Percentiles rank a stretch among this genome's conserved stretches.
Conservation (phyloP, 2,329 filamentous ascomycete genomes). For the Fusarium euwallaceae region DNA sequence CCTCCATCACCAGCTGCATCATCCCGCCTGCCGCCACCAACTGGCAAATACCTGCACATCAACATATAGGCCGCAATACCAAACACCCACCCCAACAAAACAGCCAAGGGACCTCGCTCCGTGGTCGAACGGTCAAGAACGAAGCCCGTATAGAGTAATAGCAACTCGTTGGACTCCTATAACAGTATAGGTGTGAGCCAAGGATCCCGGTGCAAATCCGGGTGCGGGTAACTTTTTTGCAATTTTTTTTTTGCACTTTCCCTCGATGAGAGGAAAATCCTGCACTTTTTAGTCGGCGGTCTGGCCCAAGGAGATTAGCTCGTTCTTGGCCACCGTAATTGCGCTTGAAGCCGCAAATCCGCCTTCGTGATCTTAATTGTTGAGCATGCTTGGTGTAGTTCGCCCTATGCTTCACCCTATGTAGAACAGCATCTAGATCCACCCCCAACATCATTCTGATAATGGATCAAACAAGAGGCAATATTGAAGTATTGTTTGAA, state of each 20-base stretch:
- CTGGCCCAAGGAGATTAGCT: neutral
- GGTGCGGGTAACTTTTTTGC: conserved; percentile 46
- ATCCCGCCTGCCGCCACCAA: conserved; percentile 25
- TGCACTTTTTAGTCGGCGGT: neutral
- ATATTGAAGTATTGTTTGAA: neutral
- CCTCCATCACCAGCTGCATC: conserved; percentile 25
- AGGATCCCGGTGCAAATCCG: conserved; percentile 55
- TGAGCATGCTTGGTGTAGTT: neutral
- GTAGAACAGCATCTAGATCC: neutral
- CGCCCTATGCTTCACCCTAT: neutral
- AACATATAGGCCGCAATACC: conserved; percentile 31
- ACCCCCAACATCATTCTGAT: neutral
- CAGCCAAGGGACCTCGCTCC: neutral
- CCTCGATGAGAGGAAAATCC: neutral
- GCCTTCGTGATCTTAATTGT: neutral
- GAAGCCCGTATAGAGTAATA: conserved; percentile 53
- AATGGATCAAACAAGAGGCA: neutral
- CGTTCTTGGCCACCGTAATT: neutral
- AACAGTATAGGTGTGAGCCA: conserved; percentile 49
- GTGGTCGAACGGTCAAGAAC: conserved; percentile 43
- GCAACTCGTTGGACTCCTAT: conserved; percentile 55
- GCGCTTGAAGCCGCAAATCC: neutral
- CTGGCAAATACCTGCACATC: conserved; percentile 23
- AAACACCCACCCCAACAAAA: conserved; percentile 31
- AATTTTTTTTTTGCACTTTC: conserved; percentile 29